Evolutionary conservation across 139 green algal genomes (phyloP).

Genomic region (Asterochloris sp.): DNA sequence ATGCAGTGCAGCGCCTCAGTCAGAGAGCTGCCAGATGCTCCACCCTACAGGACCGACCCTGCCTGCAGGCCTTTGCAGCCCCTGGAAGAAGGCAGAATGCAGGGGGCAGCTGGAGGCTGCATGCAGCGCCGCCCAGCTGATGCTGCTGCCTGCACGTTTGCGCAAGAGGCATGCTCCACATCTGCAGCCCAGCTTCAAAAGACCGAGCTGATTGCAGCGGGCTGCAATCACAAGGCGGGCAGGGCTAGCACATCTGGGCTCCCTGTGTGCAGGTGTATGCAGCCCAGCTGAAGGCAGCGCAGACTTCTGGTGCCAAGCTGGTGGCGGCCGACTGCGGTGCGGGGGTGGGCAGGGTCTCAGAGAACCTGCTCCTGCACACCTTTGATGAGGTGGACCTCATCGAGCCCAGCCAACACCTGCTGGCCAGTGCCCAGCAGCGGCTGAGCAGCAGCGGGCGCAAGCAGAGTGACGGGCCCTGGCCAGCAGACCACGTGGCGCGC

Average conservation of each 20-base stretch:
- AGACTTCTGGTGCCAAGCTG: not conserved
- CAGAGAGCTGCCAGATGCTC: too few relatives aligned
- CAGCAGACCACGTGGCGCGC: constrained; percentile 26
- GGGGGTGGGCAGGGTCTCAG: constrained; percentile 84
- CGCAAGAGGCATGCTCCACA: not conserved
- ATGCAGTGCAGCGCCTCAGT: too few relatives aligned
- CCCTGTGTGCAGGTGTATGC: not conserved
- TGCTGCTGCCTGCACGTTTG: not conserved
- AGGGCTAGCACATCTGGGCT: too few relatives aligned
- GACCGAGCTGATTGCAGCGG: not conserved
- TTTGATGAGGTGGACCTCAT: constrained; percentile 90
- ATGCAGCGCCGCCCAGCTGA: too few relatives aligned
- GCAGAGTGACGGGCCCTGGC: constrained; percentile 4
- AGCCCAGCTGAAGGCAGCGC: not conserved
- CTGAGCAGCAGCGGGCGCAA: constrained; percentile 1
- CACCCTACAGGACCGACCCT: too few relatives aligned
- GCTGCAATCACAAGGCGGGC: too few relatives aligned
- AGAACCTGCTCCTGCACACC: constrained; percentile 81
- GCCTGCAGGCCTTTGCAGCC: too few relatives aligned
- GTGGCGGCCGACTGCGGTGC: constrained; percentile 82
- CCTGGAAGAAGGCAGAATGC: too few relatives aligned
- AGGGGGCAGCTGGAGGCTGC: too few relatives aligned
- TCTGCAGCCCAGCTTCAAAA: not conserved
- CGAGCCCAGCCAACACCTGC: constrained; percentile 73
- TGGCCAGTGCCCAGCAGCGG: constrained; percentile 42